A percentile compares a stretch with the other conserved stretches of the same genome.
Conservation (phyloP, 208 protist species). For the Leishmania braziliensis region DNA sequence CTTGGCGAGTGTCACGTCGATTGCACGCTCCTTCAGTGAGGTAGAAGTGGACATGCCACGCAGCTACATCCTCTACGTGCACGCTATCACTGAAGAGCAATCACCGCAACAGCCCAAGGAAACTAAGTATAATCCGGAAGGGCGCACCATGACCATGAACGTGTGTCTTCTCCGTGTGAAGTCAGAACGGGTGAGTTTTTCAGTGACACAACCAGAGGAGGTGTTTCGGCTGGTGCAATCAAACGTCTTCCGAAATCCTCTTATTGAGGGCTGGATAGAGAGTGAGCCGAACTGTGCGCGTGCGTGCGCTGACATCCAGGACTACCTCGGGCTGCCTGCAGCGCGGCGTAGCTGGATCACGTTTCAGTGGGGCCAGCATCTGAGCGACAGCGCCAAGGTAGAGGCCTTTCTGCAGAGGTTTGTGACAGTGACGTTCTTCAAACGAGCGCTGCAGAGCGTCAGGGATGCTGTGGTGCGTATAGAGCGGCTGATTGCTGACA, state of each 20-base stretch:
- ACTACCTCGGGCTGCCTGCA: constrained; percentile 36
- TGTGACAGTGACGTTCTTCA: constrained; percentile 65
- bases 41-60: constrained; percentile 40
- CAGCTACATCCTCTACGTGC: constrained; percentile 65
- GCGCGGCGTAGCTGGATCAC: constrained; percentile 39
- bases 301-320: constrained; percentile 48
- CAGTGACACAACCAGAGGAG: constrained; percentile 54
- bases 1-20: constrained; percentile 55
- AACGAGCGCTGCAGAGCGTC: constrained; percentile 39
- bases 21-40: constrained; percentile 50
- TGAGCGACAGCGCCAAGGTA: constrained; percentile 54
- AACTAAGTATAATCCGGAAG: constrained; percentile 71
- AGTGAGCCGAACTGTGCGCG: constrained; percentile 49
- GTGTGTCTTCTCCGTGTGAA: constrained; percentile 57
- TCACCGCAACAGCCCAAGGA: constrained; percentile 15
- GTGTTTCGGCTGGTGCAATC: constrained; percentile 75
- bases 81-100: constrained; percentile 26
- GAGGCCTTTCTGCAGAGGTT: constrained; percentile 70
- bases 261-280: constrained; percentile 86
- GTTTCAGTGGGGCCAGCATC: constrained; percentile 74
- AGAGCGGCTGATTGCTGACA: constrained; percentile 30
- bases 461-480: constrained; percentile 37
- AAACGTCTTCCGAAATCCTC: constrained; percentile 79
- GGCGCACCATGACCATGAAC: constrained; percentile 56
- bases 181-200: constrained; percentile 55